Percentiles rank a stretch among this genome's conserved stretches.
Evolutionary conservation across 148 eudicot species (phyloP).

Genomic region (Oxyria digyna): DNA sequence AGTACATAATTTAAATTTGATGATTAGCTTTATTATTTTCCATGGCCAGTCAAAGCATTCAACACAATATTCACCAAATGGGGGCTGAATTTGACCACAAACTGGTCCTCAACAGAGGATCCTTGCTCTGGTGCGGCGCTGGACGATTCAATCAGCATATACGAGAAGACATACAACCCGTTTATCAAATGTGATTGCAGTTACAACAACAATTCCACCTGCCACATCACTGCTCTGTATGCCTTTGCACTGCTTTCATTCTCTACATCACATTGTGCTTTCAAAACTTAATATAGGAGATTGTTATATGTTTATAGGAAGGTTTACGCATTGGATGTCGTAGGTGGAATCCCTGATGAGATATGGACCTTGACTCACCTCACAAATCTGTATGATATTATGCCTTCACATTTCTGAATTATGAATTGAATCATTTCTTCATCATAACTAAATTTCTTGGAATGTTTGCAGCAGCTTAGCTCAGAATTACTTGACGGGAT

Average conservation of each 20-base stretch:
- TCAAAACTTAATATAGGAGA: no score
- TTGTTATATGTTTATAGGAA: conserved; percentile 9
- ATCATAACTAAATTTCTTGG: background rate
- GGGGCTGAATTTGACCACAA: no score
- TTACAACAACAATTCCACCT: conserved; percentile 22
- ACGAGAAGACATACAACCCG: conserved; percentile 24
- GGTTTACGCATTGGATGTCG: conserved; percentile 11
- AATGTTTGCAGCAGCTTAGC: conserved; percentile 32
- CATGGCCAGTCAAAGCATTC: no score
- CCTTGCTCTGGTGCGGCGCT: no score
- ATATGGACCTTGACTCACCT: conserved; percentile 12
- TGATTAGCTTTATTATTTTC: no score
- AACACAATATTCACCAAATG: no score
- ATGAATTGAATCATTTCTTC: no score
- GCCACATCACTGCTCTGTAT: conserved; percentile 57
- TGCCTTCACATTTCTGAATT: no score
- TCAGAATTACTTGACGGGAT: conserved; percentile 61
- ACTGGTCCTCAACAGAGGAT: no score
- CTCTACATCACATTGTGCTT: no score
- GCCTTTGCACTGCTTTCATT: conserved; percentile 9
- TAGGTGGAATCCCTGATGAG: conserved; percentile 10
- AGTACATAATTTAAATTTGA: no score
- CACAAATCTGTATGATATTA: conserved; percentile 4
- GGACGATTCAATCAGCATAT: conserved; percentile 13
- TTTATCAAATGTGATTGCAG: conserved; percentile 43